Conservation (phyloP, 768 basidiomycete genomes). For the Polyporus arcularius region DNA sequence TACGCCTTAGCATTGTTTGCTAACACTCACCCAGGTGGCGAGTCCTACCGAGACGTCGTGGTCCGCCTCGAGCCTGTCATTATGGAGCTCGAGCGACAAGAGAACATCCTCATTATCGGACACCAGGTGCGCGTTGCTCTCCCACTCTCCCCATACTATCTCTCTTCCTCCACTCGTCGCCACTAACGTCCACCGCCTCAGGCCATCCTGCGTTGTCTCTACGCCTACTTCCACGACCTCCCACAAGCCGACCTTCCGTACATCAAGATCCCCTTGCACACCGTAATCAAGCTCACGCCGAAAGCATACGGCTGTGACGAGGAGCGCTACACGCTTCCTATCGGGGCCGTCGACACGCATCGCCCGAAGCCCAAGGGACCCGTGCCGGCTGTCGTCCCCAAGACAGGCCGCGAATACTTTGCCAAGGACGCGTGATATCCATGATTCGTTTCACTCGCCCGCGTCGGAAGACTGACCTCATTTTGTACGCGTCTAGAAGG, state of each 20-base stretch:
- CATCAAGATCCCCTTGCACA: constrained; percentile 96
- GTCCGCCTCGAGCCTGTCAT: constrained; percentile 95
- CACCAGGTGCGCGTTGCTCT: constrained; percentile 59
- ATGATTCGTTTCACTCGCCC: too few species aligned
- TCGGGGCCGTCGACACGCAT: constrained; percentile 93
- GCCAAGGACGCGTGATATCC: constrained; percentile 6
- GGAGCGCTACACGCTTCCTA: constrained; percentile 89
- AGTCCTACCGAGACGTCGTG: constrained; percentile 97
- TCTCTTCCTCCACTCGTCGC: not conserved
- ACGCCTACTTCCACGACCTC: constrained; percentile 95
- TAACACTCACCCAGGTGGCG: constrained; percentile 57
- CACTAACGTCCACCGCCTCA: constrained; percentile 23
- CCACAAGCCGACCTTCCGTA: constrained; percentile 95
- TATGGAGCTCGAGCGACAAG: constrained; percentile 98
- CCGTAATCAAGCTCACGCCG: constrained; percentile 96
- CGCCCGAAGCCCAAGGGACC: constrained; percentile 52
- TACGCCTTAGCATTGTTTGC: not conserved
- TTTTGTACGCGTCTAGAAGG: too few species aligned
- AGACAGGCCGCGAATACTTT: constrained; percentile 26
- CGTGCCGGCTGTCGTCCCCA: not conserved
- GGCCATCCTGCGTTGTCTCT: constrained; percentile 84
- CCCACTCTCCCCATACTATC: constrained; percentile 4
- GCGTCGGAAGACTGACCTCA: too few species aligned
- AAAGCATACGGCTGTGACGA: constrained; percentile 99
- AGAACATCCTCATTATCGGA: constrained; percentile 95